Evolutionary conservation across 2,329 filamentous ascomycete species (phyloP).

Genomic region (Sarocladium kiliense): DNA sequence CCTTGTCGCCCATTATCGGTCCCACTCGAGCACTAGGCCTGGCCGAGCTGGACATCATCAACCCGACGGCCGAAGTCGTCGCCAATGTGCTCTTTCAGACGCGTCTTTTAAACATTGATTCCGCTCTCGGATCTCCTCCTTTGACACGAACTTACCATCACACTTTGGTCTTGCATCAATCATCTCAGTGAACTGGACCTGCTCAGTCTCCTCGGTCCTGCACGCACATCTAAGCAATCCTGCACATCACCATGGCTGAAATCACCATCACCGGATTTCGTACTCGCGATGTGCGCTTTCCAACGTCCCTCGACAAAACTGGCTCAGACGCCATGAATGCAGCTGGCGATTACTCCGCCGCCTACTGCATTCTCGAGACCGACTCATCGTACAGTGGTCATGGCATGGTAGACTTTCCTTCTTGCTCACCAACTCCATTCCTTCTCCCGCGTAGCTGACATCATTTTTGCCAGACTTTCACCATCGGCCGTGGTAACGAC

Average conservation of each 20-base stretch:
- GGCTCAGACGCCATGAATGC: conserved; percentile 96
- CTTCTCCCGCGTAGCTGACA: not conserved
- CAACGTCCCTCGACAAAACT: conserved; percentile 94
- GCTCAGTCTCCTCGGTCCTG: too few relatives aligned
- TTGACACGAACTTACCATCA: too few relatives aligned
- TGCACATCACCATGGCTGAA: conserved; percentile 32
- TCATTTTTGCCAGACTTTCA: conserved; percentile 54
- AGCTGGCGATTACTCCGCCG: conserved; percentile 84
- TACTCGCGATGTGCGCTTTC: conserved; percentile 72
- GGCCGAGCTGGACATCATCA: not conserved
- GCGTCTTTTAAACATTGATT: too few relatives aligned
- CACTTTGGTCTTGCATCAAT: too few relatives aligned
- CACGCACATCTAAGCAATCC: too few relatives aligned
- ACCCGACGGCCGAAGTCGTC: not conserved
- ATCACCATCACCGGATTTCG: conserved; percentile 69
- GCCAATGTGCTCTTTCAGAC: too few relatives aligned
- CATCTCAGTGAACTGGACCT: too few relatives aligned
- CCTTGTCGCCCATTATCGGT: not conserved
- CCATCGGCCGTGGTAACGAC: conserved; percentile 85
- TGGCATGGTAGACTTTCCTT: conserved; percentile 81
- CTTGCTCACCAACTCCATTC: not conserved
- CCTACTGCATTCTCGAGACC: conserved; percentile 89
- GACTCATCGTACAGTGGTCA: conserved; percentile 68
- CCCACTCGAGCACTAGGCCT: not conserved
- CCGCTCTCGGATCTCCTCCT: too few relatives aligned